Conservation (phyloP, 164 flowering plant species). For the Aristolochia californica region DNA sequence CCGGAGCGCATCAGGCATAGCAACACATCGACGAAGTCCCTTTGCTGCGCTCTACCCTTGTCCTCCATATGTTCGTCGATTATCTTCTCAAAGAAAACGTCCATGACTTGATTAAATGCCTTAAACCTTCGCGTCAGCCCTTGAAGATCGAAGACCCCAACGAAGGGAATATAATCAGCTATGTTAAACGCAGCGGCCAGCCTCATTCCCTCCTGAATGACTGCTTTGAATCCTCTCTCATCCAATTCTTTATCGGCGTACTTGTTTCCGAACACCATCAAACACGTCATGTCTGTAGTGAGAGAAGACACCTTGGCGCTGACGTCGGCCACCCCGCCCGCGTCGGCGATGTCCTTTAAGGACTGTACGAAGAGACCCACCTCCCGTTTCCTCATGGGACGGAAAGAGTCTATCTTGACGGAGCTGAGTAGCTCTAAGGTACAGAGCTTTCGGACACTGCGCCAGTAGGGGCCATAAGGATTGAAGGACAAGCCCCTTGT, state of each 20-base stretch:
- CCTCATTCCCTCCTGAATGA: constrained; percentile 32
- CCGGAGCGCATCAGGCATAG: constrained; percentile 7
- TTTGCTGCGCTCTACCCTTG: not conserved
- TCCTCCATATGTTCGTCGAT: constrained; percentile 3
- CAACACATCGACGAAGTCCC: constrained; percentile 10
- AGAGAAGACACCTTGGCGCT: constrained; percentile 17
- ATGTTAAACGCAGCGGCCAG: constrained; percentile 26
- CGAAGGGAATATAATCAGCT: constrained; percentile 30
- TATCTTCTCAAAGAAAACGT: constrained; percentile 9
- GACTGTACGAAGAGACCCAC: constrained; percentile 14
- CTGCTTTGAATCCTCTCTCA: constrained; percentile 34
- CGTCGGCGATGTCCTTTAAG: constrained; percentile 12
- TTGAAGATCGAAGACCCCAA: constrained; percentile 6
- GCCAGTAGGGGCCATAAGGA: constrained; percentile 23
- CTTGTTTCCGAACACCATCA: constrained; percentile 49
- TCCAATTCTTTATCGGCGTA: constrained; percentile 25
- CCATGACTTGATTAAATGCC: not conserved
- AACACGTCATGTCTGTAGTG: constrained; percentile 19
- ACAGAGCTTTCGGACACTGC: constrained; percentile 14
- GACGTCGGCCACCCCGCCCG: constrained; percentile 10
- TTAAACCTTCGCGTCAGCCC: constrained; percentile 3
- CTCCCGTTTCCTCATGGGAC: constrained; percentile 27
- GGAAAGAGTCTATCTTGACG: constrained; percentile 14
- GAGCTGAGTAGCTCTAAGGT: constrained; percentile 14
- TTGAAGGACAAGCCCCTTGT: constrained; percentile 6